These are phyloP conservation scores for Immersiella caudata DNA, from an alignment of 495 filamentous ascomycete species.

Conservation along the genomic window DNA sequence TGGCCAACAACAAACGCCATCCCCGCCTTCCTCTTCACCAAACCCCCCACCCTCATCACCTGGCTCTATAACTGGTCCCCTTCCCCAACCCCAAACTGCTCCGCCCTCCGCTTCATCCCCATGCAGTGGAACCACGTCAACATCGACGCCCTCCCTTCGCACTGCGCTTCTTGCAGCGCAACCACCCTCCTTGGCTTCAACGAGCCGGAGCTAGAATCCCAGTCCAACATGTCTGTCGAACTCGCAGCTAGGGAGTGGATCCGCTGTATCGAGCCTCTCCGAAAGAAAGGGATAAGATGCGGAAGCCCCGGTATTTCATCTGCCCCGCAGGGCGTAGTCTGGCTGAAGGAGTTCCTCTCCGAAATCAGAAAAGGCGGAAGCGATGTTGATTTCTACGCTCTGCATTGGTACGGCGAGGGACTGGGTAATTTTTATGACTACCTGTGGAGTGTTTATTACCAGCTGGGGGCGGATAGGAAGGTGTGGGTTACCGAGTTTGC, in stretches of 20 bases:
- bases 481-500: conserved; percentile 35
- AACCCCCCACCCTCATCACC: conserved; percentile 26
- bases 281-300: conserved; percentile 8
- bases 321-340: conserved; percentile 27
- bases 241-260: conserved; percentile 28
- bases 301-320: conserved; percentile 30
- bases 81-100: conserved; percentile 23
- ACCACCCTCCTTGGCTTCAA: conserved; percentile 24
- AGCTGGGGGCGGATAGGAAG: conserved; percentile 28
- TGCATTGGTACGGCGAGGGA: conserved; percentile 33
- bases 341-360: conserved; percentile 24
- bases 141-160: conserved; percentile 22
- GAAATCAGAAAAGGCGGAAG: conserved; percentile 18
- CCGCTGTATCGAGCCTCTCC: conserved; percentile 25
- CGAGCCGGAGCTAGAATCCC: conserved; percentile 28
- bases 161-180: background rate
- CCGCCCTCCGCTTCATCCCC: conserved; percentile 26
- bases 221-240: conserved; percentile 28
- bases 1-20: conserved; percentile 25
- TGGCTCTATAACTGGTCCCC: conserved; percentile 38
- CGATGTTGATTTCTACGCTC: conserved; percentile 29
- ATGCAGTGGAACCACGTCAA: conserved; percentile 38
- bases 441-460: conserved; percentile 29
- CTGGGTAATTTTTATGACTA: conserved; percentile 34
- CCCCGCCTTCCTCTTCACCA: conserved; percentile 27